phyloP scores from a whole-genome alignment of 257 asterid genomes.

The Nicotiana benthamiana region DNA sequence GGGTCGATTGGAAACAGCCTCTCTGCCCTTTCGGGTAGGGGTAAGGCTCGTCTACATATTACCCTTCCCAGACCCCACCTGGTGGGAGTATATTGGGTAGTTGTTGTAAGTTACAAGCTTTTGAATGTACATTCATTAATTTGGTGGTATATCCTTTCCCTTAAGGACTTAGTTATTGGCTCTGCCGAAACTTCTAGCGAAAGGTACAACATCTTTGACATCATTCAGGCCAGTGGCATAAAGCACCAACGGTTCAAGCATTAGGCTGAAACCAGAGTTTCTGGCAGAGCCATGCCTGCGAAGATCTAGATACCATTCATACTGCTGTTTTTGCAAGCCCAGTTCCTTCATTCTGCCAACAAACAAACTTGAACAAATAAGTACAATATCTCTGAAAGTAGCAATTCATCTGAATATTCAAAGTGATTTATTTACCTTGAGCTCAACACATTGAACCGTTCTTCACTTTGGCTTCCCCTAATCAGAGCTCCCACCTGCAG shows the following conservation, averaged over 20 bases:
- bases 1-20: no score
- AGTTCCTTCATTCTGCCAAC: conserved; percentile 52
- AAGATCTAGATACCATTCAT: conserved; percentile 83
- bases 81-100: no score
- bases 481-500: conserved; percentile 66
- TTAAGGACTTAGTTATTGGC: conserved; percentile 31
- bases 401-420: not conserved
- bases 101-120: no score
- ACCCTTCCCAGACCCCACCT: no score
- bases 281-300: conserved; percentile 57
- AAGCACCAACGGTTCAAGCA: conserved; percentile 61
- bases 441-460: conserved; percentile 40
- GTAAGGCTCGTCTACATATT: no score
- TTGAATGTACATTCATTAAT: not conserved
- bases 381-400: not conserved
- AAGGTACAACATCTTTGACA: conserved; percentile 75
- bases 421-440: conserved; percentile 38
- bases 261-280: conserved; percentile 56
- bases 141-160: not conserved
- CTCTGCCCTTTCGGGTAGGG: no score
- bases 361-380: not conserved
- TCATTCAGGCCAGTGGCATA: conserved; percentile 81
- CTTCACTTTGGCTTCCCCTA: conserved; percentile 85
- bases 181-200: conserved; percentile 67
- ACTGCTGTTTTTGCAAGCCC: conserved; percentile 51